These are phyloP conservation scores for Persicaria tinctoria DNA, from an alignment of 148 eudicot species.

Conservation along the genomic window DNA sequence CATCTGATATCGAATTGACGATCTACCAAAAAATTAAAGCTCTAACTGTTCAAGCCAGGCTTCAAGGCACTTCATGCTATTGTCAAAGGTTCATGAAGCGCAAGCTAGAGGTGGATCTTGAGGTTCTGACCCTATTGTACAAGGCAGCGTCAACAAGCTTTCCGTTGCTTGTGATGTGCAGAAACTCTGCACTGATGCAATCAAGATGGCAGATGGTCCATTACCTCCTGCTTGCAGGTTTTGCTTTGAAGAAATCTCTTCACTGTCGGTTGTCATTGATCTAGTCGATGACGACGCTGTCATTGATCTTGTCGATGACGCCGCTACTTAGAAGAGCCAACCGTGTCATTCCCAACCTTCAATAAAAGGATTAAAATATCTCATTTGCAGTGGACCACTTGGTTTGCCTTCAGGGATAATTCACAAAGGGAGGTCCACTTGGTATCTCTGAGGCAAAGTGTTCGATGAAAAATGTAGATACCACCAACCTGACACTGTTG, in stretches of 20 bases:
- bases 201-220: conserved; percentile 56
- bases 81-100: conserved; percentile 44
- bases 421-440: conserved; percentile 52
- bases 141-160: conserved; percentile 70
- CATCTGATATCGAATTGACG: too few species aligned
- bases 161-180: conserved; percentile 61
- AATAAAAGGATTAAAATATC: conserved; percentile 47
- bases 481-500: not conserved
- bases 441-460: conserved; percentile 84
- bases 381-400: conserved; percentile 63
- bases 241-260: conserved; percentile 63
- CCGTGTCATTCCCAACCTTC: conserved; percentile 40
- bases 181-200: conserved; percentile 61
- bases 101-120: conserved; percentile 69
- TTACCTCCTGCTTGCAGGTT: conserved; percentile 89
- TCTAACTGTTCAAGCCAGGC: conserved; percentile 12
- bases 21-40: too few species aligned
- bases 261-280: conserved; percentile 57
- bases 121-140: conserved; percentile 57
- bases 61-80: conserved; percentile 48
- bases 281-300: conserved; percentile 37
- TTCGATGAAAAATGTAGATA: conserved; percentile 58
- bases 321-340: conserved; percentile 41
- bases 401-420: conserved; percentile 68
- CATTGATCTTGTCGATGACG: too few species aligned